Conservation (phyloP, 306 rosid genomes). For the Ormosia semicastrata region DNA sequence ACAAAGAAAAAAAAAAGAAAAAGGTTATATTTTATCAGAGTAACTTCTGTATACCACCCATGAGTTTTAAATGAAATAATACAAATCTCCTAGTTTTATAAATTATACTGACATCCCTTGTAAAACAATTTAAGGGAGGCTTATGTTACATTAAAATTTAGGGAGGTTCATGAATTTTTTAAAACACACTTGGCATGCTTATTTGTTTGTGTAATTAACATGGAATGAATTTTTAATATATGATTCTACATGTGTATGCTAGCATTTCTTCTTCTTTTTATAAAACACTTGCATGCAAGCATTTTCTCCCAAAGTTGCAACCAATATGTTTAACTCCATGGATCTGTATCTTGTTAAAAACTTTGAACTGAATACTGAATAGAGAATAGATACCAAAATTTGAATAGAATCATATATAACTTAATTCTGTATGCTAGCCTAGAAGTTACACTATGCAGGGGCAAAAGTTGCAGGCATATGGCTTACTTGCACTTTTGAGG, state of each 20-base stretch:
- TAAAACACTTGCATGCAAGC: not conserved
- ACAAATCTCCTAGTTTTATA: not conserved
- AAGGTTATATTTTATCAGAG: not conserved
- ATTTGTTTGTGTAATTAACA: not conserved
- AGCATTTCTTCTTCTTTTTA: not conserved
- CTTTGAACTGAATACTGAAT: not conserved
- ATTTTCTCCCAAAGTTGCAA: not conserved
- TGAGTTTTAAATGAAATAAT: not conserved
- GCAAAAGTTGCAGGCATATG: not conserved
- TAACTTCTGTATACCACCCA: too few species aligned
- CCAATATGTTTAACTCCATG: not conserved
- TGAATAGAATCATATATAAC: not conserved
- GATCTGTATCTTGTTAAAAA: not conserved
- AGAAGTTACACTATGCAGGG: not conserved
- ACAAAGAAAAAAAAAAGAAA: too few species aligned
- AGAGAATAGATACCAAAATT: not conserved
- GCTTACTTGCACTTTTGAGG: constrained; percentile 83
- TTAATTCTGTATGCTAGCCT: not conserved
- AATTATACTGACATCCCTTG: not conserved
- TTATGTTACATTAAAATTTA: not conserved
- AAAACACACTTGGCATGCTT: not conserved
- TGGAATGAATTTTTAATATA: not conserved
- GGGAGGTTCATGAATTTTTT: not conserved
- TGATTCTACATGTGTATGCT: not conserved
- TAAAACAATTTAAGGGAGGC: not conserved